A percentile compares a stretch with the other conserved stretches of the same genome.
Evolutionary conservation across 306 rosid genomes (phyloP).

Genomic region (Medicago ruthenica): DNA sequence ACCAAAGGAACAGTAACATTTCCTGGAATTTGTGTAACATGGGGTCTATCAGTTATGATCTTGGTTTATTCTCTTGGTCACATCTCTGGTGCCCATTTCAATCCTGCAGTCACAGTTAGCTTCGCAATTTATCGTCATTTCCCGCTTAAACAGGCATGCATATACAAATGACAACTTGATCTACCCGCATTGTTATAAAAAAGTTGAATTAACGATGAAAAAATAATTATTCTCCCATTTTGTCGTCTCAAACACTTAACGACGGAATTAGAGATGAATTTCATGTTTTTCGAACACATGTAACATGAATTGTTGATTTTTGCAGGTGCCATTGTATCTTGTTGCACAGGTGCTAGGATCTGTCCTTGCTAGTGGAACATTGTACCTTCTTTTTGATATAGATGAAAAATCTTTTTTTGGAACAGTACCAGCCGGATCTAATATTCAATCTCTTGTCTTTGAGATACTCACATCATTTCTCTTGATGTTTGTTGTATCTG

Average conservation of each 20-base stretch:
- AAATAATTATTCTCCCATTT: neutral
- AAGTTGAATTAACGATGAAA: neutral
- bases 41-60: constrained; percentile 62
- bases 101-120: constrained; percentile 63
- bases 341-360: constrained; percentile 60
- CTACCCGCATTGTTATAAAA: neutral
- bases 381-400: constrained; percentile 50
- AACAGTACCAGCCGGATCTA: constrained; percentile 58
- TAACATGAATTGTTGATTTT: neutral
- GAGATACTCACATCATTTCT: constrained; percentile 65
- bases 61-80: constrained; percentile 69
- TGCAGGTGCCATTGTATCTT: constrained; percentile 67
- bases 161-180: neutral
- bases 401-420: constrained; percentile 51
- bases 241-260: neutral
- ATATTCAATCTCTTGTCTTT: constrained; percentile 53
- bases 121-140: constrained; percentile 57
- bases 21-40: constrained; percentile 59
- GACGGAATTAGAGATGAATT: neutral
- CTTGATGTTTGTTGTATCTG: constrained; percentile 76
- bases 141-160: constrained; percentile 53
- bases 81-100: constrained; percentile 75
- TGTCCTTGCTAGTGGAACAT: constrained; percentile 66
- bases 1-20: constrained; percentile 57
- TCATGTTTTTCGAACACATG: neutral